Base-by-base conservation (phyloP, 2,329 filamentous ascomycete species). In the Penicillium italicum region DNA sequence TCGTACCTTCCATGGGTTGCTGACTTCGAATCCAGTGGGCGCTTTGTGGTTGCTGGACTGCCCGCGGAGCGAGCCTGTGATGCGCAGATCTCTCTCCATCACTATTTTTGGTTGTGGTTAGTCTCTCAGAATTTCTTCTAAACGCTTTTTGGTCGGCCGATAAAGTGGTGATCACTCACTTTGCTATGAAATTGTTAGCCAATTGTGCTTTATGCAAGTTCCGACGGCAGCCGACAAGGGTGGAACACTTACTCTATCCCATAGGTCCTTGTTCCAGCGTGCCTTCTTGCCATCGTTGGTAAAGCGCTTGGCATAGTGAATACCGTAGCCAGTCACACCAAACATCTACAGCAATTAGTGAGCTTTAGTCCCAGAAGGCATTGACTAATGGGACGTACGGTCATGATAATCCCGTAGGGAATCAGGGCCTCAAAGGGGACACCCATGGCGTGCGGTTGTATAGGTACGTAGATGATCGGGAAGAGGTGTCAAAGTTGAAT, bases 341-440 rank as follows among this genome's bases (percentile, higher is more conserved):
- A 85, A 85, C 79, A 85, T 82, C 83, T 85, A 69, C 66, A 49
- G 59, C 55, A 51, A 55, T 55, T 64, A 41, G 62, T 65, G 58
- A 62, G 59, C 62, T 51, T 38, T 61, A 59, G 56, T 58, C 62
- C 57, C 20, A 47, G 37, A 30, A 53, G 36, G 36, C 20, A 58
- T 56, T 49, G 59, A 50, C 59, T 56, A 63, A 62, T 58, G 53
- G 58, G 48, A 75, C 82, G 59, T 80, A 86, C 83, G 69, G 73
- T 79, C 53, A 84, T 74, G 74, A 85, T 84, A 69, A 87, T 82
- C 64, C 78, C 84, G 70, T 86, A 86, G 46, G 84, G 84, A 66
- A 87, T 69, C 63, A 87, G 73, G 62, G 84, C 80, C 76, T 87
- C 85, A 72, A 87, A 87, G 42, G 85, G 85, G 60, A 87, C 82